phyloP scores from a whole-genome alignment of 1,139 yeast genomes.

The Geotrichum bryndzae region DNA sequence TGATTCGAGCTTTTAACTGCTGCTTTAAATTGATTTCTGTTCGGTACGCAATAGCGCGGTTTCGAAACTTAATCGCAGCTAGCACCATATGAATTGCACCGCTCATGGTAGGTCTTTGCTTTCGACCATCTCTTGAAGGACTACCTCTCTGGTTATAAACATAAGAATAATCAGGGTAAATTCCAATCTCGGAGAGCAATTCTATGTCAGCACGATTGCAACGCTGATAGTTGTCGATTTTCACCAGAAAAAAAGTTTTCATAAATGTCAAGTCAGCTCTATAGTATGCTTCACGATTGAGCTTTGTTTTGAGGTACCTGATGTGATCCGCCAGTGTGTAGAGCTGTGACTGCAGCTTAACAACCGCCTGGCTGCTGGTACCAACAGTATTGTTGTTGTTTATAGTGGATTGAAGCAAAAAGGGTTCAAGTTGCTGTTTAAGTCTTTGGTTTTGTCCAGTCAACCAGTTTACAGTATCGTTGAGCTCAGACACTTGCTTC shows the following conservation, averaged over 20 bases:
- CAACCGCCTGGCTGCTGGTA: not conserved
- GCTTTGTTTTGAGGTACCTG: conserved; percentile 22
- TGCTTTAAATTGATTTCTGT: conserved; percentile 14
- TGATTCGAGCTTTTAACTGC: conserved; percentile 6
- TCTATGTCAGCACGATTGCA: conserved; percentile 41
- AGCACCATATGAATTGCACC: conserved; percentile 49
- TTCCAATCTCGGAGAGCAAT: conserved; percentile 44
- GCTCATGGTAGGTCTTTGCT: conserved; percentile 35
- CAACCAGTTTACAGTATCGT: not conserved
- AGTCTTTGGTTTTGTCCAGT: not conserved
- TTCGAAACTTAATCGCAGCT: conserved; percentile 50
- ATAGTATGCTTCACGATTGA: conserved; percentile 31
- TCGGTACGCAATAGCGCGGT: conserved; percentile 31
- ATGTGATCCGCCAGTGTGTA: conserved; percentile 23
- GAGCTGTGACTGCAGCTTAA: conserved; percentile 8
- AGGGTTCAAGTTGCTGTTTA: not conserved
- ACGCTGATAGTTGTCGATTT: conserved; percentile 44
- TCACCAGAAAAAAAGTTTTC: conserved; percentile 45
- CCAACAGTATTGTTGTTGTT: not conserved
- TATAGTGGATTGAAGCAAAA: not conserved
- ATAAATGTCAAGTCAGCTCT: conserved; percentile 49
- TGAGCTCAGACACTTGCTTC: not conserved
- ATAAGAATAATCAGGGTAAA: conserved; percentile 42
- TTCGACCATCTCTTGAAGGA: conserved; percentile 7
- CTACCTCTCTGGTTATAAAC: not conserved